Base-by-base conservation (phyloP, 441 rosid species). In the Aquilaria agallochum region DNA sequence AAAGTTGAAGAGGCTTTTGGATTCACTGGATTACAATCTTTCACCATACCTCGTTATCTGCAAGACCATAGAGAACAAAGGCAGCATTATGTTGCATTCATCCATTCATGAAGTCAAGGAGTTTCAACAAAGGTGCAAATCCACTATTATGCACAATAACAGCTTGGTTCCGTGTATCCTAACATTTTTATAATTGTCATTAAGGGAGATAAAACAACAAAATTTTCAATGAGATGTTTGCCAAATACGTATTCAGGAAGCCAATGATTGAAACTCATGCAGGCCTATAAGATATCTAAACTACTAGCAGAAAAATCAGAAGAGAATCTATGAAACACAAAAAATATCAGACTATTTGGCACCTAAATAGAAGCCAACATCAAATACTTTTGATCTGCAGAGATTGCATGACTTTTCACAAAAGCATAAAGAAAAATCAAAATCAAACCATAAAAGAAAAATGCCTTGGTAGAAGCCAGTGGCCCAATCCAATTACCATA, bases 11-110 rank as follows among this genome's bases (percentile, higher is more conserved):
- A 31, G 70, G 58, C 74, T 54, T 49, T 59, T 51, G 55, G 68
- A 52, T 58, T 60, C 62, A 45, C 42, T 55, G 32, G 42, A 40
- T 54, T 31, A 50, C 14, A 52, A 9, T 34, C n/a, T 50, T 36
- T 36, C 42, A 65, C 20, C 32, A 54, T 71, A 91, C 97, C 99
- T 95, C 97, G 73, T 95, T 95, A 68, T 95, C 99, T 56, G 97
- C 97, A 69, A 95, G 96, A 58, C 99, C 99, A 74, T 91, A 91
- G 51, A 95, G 88, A 66, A 97, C 94, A 85, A 95, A 95, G 40
- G 99, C 99, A 58, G 97, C 99, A 82, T 91, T 95, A 60, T 95
- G 99, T 76, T 95, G 99, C 82, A 95, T 78, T 62, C 96, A 89
- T 63, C 99, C 97, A 78, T 87, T 89, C 77, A 82, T 95, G 36